These are phyloP conservation scores for Spergularia azorica DNA, from an alignment of 179 eudicot genomes.

Conservation along the genomic window DNA sequence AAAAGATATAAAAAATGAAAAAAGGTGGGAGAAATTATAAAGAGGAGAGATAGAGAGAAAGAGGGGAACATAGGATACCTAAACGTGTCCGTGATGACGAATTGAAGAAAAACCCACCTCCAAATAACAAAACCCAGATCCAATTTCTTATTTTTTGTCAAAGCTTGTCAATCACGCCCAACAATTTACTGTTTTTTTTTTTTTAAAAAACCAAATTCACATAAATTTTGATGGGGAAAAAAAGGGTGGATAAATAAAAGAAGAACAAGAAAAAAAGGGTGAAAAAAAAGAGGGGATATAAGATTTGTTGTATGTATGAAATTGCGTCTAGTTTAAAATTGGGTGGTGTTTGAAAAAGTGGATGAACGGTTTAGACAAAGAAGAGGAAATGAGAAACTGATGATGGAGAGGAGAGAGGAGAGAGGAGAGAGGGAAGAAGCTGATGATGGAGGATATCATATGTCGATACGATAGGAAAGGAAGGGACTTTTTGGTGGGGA, in stretches of 20 bases:
- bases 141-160: background rate
- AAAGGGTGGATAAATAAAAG: background rate
- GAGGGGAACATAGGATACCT: background rate
- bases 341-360: slow-evolving; percentile 13
- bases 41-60: background rate
- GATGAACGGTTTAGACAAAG: background rate
- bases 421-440: slow-evolving; percentile 9
- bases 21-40: background rate
- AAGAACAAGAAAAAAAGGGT: background rate
- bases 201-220: background rate
- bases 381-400: too few relatives aligned
- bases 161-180: background rate
- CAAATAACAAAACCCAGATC: background rate
- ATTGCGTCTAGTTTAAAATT: background rate
- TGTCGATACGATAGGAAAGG: too few relatives aligned
- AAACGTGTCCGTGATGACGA: slow-evolving; percentile 15
- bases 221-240: background rate
- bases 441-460: background rate
- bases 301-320: background rate
- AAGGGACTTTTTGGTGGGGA: slow-evolving; percentile 5
- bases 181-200: too few relatives aligned
- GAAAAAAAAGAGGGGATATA: background rate
- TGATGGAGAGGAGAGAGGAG: background rate
- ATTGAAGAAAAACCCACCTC: too few relatives aligned
- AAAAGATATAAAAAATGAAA: background rate